Base-by-base conservation (phyloP, 768 basidiomycete species). In the Termitomyces sp. region DNA sequence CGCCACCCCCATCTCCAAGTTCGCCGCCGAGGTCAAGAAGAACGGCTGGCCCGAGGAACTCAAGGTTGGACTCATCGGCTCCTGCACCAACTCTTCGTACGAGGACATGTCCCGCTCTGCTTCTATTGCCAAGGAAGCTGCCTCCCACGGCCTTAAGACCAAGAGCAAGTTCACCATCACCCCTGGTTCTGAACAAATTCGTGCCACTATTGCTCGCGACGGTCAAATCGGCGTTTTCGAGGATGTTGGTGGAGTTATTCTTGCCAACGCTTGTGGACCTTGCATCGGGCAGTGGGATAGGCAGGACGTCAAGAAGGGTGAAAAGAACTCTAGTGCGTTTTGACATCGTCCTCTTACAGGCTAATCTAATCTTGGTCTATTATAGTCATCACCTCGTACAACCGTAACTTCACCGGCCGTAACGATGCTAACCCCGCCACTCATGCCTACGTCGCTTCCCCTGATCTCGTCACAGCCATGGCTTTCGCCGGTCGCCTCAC, bases 241-340 rank as follows among this genome's bases (percentile, higher is more conserved):
- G 77, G 70, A 77, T 16, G 90, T 86, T 61, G 97, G 97, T 57
- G 97, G 94, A 64, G 69, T 95, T 52, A 94, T 99, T 46, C 86
- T 99, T 53, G 97, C 97, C 63, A 99, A 98, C 69, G 97, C 97
- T 53, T 99, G 97, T 70, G 97, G 97, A 47, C 97, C 97, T 68
- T 98, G 97, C 74, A 98, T 98, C 62, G 97, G 97, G 67, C 96
- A 98, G 73, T 99, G 97, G 97, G 96, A 98, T 77, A 83, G 97
- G 69, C 77, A 86, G 68, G 97, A 99, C 64, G 92, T 98, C 49
- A 88, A 92, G 83, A 98, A 93, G 84, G 97, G 96, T 68, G 92
- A 91, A 66, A 78, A 83, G 65, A 99, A 98, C 85, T 96, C 97
- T 44, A 99, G 91, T 92, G 63, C 46, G 90, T 81, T 9, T 7